Base-by-base conservation (phyloP, 1,284 basidiomycete genomes). In the Wallemia mellicola region DNA sequence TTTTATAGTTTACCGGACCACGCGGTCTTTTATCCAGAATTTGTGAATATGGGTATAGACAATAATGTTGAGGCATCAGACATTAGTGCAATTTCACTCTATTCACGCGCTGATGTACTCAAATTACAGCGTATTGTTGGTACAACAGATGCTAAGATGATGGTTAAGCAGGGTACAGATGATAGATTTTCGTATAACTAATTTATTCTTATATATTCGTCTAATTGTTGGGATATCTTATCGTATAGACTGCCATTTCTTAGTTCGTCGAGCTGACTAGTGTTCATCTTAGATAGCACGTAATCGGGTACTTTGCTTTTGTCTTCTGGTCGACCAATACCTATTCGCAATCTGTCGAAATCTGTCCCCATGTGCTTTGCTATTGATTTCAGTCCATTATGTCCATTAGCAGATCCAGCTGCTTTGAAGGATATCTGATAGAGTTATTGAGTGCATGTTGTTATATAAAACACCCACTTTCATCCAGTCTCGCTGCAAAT, bases 1-100 rank as follows among this genome's bases (percentile, higher is more conserved):
- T 98, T 95, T 71, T 99, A 96, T 67, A 81, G 79, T 0, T 81
- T 85, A 25, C 92, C 94, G 0, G 81, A 86, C 60, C 87, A 96
- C 68, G 76, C 86, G 0, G 78, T 82, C 63, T 98, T 87, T 71
- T 96, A 91, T 70, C 78, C 84, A 0, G 94, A 98, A 68, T 75
- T 88, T 62, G 71, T 95, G 28, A 79, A 81, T 30, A 83, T 82
- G 68, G 81, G 92, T 0, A 95, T 96, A 74, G 81, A 83, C 63
- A 59, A 61, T 48, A 77, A 82, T 48, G n/a, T n/a, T n/a, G n/a
- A n/a, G n/a, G n/a, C n/a, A n/a, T n/a, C n/a, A n/a, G n/a, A n/a
- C n/a, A n/a, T n/a, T n/a, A n/a, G n/a, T n/a, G n/a, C 79, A 64
- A 75, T 76, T 24, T 77, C 85, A 2, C 68, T 89, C 62, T 94